Evolutionary conservation across 768 basidiomycete genomes (phyloP), one percentile per base, ranked within the genome.

Genomic region (Dentipellis sp.): DNA sequence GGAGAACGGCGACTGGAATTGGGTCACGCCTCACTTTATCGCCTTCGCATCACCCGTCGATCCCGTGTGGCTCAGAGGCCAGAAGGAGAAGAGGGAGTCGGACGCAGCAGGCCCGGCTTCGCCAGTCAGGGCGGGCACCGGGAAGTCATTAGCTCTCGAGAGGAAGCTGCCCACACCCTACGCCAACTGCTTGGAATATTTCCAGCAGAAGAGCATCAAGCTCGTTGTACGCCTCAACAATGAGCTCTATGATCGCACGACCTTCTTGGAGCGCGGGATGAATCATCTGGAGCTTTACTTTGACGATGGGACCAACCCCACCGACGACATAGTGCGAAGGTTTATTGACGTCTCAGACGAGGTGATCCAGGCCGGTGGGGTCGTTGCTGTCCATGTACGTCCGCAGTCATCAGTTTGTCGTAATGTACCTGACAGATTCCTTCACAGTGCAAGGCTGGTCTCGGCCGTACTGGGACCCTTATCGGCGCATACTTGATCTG

Each of bases 401-500:
- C 39, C 36, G 16, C 11, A 10, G n/a, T 19, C 38, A 14, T 29
- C 47, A 16, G 52, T 59, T 48, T 54, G 19, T 39, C 17, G 2
- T 52, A 14, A 52, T 21, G 34, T 21, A 16, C 17, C 48, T 10
- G 17, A 10, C 37, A 19, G 29, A 36, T 52, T 17, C 14, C 17
- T 49, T 60, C 38, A 37, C 21, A 95, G 88, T 97, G 93, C 69
- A 95, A 95, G 76, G 97, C 97, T 50, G 97, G 97, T 42, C 78
- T 99, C 10, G 97, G 97, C 21, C 79, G 97, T 55, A 98, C 97
- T 6, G 97, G 97, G 3, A 95, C 94, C 4, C 77, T 99, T 57
- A 95, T 99, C 59, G 97, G 97, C 37, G 97, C 95, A 9, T 98
- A 97, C 75, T 79, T 99, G 55, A 91, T 97, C 59, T 99, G 97